Percentiles rank a stretch among this genome's conserved stretches.
phyloP scores from a whole-genome alignment of 2,329 filamentous ascomycete genomes.

The Chaetomiaceae sp. region DNA sequence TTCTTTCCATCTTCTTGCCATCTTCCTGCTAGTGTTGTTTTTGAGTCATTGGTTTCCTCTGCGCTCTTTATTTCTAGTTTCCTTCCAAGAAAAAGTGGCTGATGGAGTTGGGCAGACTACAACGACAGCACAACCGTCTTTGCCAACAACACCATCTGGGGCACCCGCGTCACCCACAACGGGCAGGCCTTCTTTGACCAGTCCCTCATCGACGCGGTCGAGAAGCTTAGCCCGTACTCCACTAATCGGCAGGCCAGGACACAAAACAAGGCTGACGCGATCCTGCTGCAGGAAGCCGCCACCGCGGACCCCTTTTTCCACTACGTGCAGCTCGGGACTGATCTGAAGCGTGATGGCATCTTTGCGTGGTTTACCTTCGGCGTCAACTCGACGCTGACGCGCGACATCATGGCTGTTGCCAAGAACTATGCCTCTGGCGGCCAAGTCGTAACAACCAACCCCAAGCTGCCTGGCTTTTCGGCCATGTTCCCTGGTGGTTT shows the following conservation, averaged over 20 bases:
- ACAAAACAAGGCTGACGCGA: not conserved
- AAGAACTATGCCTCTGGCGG: not conserved
- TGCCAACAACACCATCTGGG: conserved; percentile 2
- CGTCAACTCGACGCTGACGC: conserved; percentile 1
- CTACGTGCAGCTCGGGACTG: not conserved
- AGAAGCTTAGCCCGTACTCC: not conserved
- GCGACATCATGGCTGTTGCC: not conserved
- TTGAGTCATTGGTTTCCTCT: not conserved
- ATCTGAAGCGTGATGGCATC: not conserved
- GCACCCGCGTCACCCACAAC: not conserved
- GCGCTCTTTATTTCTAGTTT: not conserved
- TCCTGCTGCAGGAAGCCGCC: not conserved
- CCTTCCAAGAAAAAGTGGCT: not conserved
- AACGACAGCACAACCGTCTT: not conserved
- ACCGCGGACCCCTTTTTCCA: not conserved
- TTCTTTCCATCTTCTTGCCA: not conserved
- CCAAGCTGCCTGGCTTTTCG: not conserved
- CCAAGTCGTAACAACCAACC: not conserved
- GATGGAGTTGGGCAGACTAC: not conserved
- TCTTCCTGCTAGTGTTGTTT: not conserved
- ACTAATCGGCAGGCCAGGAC: not conserved
- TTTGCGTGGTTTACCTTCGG: conserved; percentile 2
- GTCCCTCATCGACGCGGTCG: not conserved
- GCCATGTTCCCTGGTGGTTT: not conserved
- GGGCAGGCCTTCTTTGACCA: conserved; percentile 3